Percentiles rank a stretch among this genome's conserved stretches.
phyloP scores from a whole-genome alignment of 768 basidiomycete species.

The Lanmaoa rubissima region DNA sequence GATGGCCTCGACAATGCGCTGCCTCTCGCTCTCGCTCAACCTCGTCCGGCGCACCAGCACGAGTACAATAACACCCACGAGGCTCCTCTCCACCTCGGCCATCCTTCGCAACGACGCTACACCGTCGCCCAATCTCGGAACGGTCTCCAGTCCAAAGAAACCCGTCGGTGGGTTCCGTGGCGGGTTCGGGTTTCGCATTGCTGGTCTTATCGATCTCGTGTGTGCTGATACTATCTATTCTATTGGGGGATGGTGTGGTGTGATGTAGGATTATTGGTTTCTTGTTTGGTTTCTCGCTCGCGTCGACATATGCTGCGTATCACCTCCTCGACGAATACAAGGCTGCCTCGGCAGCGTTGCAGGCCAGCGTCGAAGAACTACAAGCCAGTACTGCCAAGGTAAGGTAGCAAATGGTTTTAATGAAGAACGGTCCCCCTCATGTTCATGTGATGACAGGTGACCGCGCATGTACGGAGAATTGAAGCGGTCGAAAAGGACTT shows the following conservation, averaged over 20 bases:
- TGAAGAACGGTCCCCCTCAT: not conserved
- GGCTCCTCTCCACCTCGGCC: constrained; percentile 45
- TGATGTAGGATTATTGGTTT: constrained; percentile 71
- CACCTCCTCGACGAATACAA: constrained; percentile 90
- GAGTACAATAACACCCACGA: constrained; percentile 16
- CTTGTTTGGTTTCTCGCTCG: constrained; percentile 86
- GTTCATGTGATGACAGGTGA: constrained; percentile 48
- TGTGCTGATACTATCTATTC: not conserved
- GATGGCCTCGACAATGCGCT: constrained; percentile 40
- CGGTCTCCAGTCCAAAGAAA: constrained; percentile 58
- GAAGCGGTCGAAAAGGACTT: constrained; percentile 89
- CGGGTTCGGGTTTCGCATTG: constrained; percentile 42
- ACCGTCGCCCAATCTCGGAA: constrained; percentile 49
- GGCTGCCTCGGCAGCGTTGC: constrained; percentile 79
- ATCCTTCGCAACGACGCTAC: constrained; percentile 42
- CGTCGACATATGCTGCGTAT: constrained; percentile 84
- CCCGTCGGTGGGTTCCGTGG: constrained; percentile 74
- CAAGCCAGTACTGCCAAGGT: constrained; percentile 84
- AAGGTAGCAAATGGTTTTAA: not conserved
- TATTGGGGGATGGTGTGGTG: not conserved
- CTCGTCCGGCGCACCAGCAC: constrained; percentile 10
- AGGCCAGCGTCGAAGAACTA: constrained; percentile 85
- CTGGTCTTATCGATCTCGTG: constrained; percentile 1
- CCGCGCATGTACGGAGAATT: constrained; percentile 78
- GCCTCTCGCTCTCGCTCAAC: constrained; percentile 19